Conservation (phyloP, 352 stramenopile species). For the Phytopythium boreale region DNA sequence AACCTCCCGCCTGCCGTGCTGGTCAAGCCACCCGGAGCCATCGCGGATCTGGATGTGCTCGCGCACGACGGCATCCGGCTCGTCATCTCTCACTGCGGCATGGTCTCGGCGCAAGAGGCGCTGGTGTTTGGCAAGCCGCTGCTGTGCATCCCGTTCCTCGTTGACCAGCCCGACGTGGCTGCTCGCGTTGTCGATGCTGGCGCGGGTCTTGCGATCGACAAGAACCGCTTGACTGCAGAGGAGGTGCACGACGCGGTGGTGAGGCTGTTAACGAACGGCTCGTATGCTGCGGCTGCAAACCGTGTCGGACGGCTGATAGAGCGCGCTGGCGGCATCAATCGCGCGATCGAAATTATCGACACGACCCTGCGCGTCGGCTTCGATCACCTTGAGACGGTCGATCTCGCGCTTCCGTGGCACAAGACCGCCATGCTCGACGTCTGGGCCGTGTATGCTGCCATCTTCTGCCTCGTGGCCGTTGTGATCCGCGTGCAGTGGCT, state of each 20-base stretch:
- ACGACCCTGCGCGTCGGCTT: constrained; percentile 52
- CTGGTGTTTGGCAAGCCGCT: constrained; percentile 77
- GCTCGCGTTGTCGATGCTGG: constrained; percentile 74
- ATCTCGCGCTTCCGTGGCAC: constrained; percentile 71
- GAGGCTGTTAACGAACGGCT: constrained; percentile 44
- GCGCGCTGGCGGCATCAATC: constrained; percentile 55
- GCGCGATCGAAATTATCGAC: constrained; percentile 70
- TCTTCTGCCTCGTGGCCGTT: constrained; percentile 68
- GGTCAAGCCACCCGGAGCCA: constrained; percentile 51
- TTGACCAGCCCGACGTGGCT: constrained; percentile 84
- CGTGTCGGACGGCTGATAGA: constrained; percentile 54
- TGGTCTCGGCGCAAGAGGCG: constrained; percentile 80
- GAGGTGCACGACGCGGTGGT: constrained; percentile 53
- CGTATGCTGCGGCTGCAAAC: constrained; percentile 38
- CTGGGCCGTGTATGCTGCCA: constrained; percentile 66
- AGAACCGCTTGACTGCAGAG: constrained; percentile 54
- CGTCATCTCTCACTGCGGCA: constrained; percentile 87
- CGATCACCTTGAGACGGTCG: constrained; percentile 63
- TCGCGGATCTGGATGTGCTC: constrained; percentile 68
- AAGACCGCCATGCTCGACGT: constrained; percentile 78
- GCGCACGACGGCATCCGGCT: constrained; percentile 52
- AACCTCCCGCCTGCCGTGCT: constrained; percentile 55
- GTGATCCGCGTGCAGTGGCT: constrained; percentile 65
- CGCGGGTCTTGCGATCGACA: constrained; percentile 67
- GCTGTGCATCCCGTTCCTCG: constrained; percentile 87